Evolutionary conservation across 495 filamentous ascomycete genomes (phyloP).

Genomic region (Trichoderma gamsii): DNA sequence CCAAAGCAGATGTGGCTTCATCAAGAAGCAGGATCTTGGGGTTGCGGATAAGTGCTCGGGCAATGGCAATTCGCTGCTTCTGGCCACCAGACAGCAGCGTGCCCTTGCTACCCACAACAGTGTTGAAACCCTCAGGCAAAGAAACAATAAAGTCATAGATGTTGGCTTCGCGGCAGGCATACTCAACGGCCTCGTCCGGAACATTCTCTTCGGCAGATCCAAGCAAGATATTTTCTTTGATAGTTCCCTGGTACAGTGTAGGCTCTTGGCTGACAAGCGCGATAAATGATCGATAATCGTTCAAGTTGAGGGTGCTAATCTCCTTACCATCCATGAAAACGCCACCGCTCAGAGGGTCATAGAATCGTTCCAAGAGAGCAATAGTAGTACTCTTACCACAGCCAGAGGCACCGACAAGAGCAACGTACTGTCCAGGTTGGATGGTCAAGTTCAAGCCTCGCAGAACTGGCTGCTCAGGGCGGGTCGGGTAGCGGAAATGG

Average conservation of each 20-base stretch:
- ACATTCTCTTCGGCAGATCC: slow-evolving; percentile 37
- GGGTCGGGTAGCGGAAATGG: slow-evolving; percentile 56
- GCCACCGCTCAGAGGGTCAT: slow-evolving; percentile 41
- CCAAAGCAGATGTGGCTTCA: slow-evolving; percentile 72
- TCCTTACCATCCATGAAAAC: slow-evolving; percentile 46
- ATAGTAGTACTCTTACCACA: slow-evolving; percentile 71
- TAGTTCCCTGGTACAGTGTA: slow-evolving; percentile 53
- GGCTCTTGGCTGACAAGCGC: slow-evolving; percentile 57
- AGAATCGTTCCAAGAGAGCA: slow-evolving; percentile 59
- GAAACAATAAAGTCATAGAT: slow-evolving; percentile 55
- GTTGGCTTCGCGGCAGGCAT: slow-evolving; percentile 49
- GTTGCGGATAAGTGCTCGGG: slow-evolving; percentile 67
- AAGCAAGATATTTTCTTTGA: slow-evolving; percentile 56
- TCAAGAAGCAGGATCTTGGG: slow-evolving; percentile 70
- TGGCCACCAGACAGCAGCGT: slow-evolving; percentile 71
- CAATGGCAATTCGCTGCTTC: slow-evolving; percentile 74
- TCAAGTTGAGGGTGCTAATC: slow-evolving; percentile 37
- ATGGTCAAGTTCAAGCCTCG: slow-evolving; percentile 54
- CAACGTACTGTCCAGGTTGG: slow-evolving; percentile 63
- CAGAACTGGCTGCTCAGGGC: slow-evolving; percentile 53
- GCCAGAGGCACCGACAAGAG: slow-evolving; percentile 57
- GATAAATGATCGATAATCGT: slow-evolving; percentile 50
- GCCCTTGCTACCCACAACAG: slow-evolving; percentile 57
- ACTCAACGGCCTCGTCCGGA: slow-evolving; percentile 38
- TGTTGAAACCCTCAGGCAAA: slow-evolving; percentile 55